A percentile compares a stretch with the other conserved stretches of the same genome.
Evolutionary conservation across 2,329 filamentous ascomycete species (phyloP).

Genomic region (Pestalotiopsis sp.): DNA sequence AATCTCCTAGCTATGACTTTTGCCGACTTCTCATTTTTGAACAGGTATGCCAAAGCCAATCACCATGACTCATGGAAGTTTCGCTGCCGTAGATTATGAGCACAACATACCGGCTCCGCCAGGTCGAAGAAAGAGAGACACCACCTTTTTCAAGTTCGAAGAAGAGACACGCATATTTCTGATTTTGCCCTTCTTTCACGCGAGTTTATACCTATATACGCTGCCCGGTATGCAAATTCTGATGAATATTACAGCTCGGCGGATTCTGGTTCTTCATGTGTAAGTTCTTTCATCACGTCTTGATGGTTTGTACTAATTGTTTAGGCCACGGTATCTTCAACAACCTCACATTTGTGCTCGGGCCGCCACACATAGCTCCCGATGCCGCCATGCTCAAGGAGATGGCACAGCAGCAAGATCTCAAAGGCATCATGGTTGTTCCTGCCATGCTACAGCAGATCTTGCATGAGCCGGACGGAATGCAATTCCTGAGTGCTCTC

Average conservation of each 20-base stretch:
- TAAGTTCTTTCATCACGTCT: neutral
- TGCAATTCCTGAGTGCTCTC: slow-evolving; percentile 18
- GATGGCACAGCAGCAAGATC: slow-evolving; percentile 18
- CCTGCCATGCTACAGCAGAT: slow-evolving; percentile 22
- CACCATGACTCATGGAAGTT: slow-evolving; percentile 16
- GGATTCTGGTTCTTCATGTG: slow-evolving; percentile 13
- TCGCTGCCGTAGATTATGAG: slow-evolving; percentile 15
- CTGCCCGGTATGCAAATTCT: neutral
- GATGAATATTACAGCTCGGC: neutral
- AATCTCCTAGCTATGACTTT: neutral
- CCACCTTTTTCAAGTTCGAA: slow-evolving; percentile 14
- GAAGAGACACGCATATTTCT: slow-evolving; percentile 15
- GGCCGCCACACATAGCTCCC: slow-evolving; percentile 21
- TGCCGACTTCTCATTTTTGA: neutral
- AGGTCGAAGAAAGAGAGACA: slow-evolving; percentile 16
- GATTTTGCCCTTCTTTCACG: slow-evolving; percentile 19
- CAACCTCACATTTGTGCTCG: slow-evolving; percentile 20
- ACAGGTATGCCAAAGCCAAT: slow-evolving; percentile 19
- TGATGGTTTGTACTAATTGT: neutral
- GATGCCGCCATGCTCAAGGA: slow-evolving; percentile 19
- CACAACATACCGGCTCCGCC: slow-evolving; percentile 11
- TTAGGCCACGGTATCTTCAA: slow-evolving; percentile 21
- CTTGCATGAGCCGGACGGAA: slow-evolving; percentile 19
- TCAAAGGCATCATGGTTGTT: slow-evolving; percentile 18
- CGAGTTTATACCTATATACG: neutral